Evolutionary conservation across 169 alveolate species (phyloP).

Genomic region (Plasmodium berghei): DNA sequence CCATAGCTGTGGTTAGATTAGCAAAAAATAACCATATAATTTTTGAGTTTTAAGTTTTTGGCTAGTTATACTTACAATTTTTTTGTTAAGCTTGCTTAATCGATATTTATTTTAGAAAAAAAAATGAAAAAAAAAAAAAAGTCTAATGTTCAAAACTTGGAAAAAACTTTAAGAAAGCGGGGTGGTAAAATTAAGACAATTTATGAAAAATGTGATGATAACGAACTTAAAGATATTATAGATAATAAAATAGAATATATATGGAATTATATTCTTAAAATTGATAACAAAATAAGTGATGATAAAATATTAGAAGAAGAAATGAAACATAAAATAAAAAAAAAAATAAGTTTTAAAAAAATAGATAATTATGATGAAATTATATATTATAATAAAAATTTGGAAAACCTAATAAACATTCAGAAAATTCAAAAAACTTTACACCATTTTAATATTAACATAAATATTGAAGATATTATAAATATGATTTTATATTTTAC

Average conservation of each 20-base stretch:
- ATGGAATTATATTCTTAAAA: constrained; percentile 62
- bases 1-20: background rate
- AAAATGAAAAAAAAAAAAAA: constrained; percentile 24
- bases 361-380: constrained; percentile 53
- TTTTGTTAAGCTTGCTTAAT: no score
- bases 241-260: constrained; percentile 49
- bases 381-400: constrained; percentile 61
- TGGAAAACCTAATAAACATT: constrained; percentile 33
- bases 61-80: no score
- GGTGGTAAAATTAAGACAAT: constrained; percentile 65
- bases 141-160: constrained; percentile 7
- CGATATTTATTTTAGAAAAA: background rate
- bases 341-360: constrained; percentile 28
- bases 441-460: constrained; percentile 53
- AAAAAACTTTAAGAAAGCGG: constrained; percentile 42
- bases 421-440: constrained; percentile 55
- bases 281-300: constrained; percentile 64
- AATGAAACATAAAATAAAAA: constrained; percentile 55
- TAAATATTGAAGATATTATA: constrained; percentile 57
- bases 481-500: constrained; percentile 60
- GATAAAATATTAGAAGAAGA: constrained; percentile 56
- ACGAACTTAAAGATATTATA: constrained; percentile 25
- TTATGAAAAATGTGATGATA: constrained; percentile 43
- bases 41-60: no score
- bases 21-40: no score